A percentile compares a stretch with the other conserved stretches of the same genome.
phyloP scores from a whole-genome alignment of 441 rosid species.

The Jatropha multifida region DNA sequence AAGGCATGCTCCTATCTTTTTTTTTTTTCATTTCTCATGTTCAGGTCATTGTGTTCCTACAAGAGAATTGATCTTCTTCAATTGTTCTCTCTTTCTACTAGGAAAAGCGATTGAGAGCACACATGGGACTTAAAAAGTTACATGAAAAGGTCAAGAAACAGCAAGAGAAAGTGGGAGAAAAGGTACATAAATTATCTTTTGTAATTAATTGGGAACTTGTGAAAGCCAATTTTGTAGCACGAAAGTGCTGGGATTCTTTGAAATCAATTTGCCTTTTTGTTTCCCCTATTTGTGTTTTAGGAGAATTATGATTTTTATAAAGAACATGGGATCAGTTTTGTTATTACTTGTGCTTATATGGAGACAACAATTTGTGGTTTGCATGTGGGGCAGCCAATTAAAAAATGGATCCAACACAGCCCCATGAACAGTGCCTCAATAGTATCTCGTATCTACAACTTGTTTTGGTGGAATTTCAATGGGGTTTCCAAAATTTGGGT shows the following conservation, averaged over 20 bases:
- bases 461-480: background rate
- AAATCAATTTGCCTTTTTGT: background rate
- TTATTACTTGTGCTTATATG: background rate
- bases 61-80: background rate
- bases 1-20: slow-evolving; percentile 40
- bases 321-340: background rate
- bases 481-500: background rate
- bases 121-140: slow-evolving; percentile 64
- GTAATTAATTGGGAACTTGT: background rate
- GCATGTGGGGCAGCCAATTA: background rate
- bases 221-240: background rate
- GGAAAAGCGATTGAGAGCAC: slow-evolving; percentile 84
- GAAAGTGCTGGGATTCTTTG: background rate
- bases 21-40: background rate
- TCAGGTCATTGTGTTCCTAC: background rate
- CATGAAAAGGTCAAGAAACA: slow-evolving; percentile 76
- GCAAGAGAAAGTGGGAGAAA: slow-evolving; percentile 65
- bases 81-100: slow-evolving; percentile 16
- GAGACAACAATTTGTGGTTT: background rate
- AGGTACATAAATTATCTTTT: slow-evolving; percentile 18
- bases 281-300: background rate
- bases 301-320: background rate
- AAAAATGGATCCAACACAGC: background rate
- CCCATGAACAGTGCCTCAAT: background rate
- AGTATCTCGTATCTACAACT: background rate